phyloP scores from a whole-genome alignment of 2,329 filamentous ascomycete species.

The Aspergillus hiratsukae region DNA sequence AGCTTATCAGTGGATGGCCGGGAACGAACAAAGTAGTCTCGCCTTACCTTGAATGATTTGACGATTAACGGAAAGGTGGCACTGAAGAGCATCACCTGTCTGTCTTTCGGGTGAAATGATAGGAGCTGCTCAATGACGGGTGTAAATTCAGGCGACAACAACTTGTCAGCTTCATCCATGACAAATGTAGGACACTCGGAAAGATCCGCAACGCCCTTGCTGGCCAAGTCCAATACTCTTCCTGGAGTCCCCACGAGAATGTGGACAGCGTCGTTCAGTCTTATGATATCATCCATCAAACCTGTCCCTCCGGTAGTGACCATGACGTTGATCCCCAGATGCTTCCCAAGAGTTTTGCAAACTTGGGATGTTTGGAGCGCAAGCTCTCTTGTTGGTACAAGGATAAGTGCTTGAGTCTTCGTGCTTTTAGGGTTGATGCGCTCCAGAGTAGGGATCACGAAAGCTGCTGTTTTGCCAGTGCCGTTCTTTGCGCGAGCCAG shows the following conservation, averaged over 20 bases:
- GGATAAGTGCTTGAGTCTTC: constrained; percentile 93
- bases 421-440: constrained; percentile 94
- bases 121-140: constrained; percentile 95
- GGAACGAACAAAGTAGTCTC: background rate
- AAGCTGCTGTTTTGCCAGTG: constrained; percentile 96
- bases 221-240: constrained; percentile 90
- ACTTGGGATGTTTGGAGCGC: constrained; percentile 98
- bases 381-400: constrained; percentile 93
- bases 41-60: constrained; percentile 74
- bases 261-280: constrained; percentile 89
- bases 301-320: constrained; percentile 96
- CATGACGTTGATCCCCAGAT: constrained; percentile 97
- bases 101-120: constrained; percentile 91
- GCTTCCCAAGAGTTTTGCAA: constrained; percentile 96
- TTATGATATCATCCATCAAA: constrained; percentile 92
- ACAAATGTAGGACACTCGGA: constrained; percentile 97
- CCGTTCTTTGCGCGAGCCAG: constrained; percentile 97
- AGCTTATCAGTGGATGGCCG: background rate
- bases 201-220: constrained; percentile 93
- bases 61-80: constrained; percentile 96
- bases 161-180: constrained; percentile 99
- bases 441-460: constrained; percentile 92
- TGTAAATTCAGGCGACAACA: constrained; percentile 93
- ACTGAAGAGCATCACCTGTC: constrained; percentile 98
- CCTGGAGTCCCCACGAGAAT: constrained; percentile 97